Base-by-base conservation (phyloP, 371 early-diverging fungal genomes). In the Mucor indicus region DNA sequence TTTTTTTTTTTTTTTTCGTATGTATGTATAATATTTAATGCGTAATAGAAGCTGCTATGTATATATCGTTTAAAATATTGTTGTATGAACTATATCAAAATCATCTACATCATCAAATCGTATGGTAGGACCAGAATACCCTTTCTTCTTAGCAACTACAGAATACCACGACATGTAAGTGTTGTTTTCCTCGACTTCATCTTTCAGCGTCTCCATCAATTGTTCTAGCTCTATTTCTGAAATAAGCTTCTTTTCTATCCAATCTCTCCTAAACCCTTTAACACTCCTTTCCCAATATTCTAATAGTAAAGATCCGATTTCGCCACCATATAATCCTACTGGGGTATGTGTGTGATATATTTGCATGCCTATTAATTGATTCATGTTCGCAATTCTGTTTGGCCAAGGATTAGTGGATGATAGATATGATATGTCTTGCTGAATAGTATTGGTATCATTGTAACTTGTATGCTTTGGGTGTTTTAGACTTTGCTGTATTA, bases 121-220 rank as follows among this genome's bases (percentile, higher is more conserved):
- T 44, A 72, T 65, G 13, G 48, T 48, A 25, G 72, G 72, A 13
- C 72, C 72, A 15, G 40, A 58, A 40, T 72, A 72, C 7, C 72
- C 72, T 42, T 57, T 63, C 47, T 72, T 72, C 59, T 63, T 60
- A n/a, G 72, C 72, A 3, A 68, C 63, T 1, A 72, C 72, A 15
- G 68, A 68, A 31, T 72, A 72, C 72, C 72, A 72, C 9, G 72
- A 67, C 72, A 72, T 72, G 27, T 72, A 68, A 5, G 72, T 72
- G 16, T 68, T 56, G 20, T 65, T 39, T 36, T 55, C 53, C 5
- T 68, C 62, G 6, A 68, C 65, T 53, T 72, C 72, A 24, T 58
- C 48, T 22, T 45, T 58, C 43, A 72, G 44, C 23, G 51, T 32
- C n/a, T 62, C 50, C 2, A 58, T 30, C 20, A 55, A 48, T 8